Conservation (phyloP, 1,284 basidiomycete genomes). For the Coriolopsis trogii region DNA sequence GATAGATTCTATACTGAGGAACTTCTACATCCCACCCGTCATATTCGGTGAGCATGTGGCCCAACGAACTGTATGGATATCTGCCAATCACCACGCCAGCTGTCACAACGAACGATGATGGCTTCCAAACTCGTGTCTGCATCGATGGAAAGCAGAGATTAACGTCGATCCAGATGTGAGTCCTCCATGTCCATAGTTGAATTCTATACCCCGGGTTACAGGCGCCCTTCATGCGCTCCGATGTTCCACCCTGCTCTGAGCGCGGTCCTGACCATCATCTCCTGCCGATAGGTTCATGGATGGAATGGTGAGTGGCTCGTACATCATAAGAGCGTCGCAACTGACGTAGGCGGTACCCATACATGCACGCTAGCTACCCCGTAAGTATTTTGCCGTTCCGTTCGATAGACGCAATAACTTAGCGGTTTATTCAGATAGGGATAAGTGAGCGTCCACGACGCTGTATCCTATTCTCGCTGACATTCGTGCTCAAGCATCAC, state of each 20-base stretch:
- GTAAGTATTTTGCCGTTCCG: constrained; percentile 16
- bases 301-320: constrained; percentile 53
- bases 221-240: too few species aligned
- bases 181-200: too few species aligned
- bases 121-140: constrained; percentile 63
- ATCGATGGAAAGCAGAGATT: constrained; percentile 82
- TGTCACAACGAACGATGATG: constrained; percentile 54
- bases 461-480: neutral
- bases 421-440: constrained; percentile 47
- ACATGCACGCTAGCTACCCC: constrained; percentile 26
- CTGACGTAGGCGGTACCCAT: neutral
- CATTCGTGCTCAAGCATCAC: constrained; percentile 34
- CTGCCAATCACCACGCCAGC: constrained; percentile 33
- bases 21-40: constrained; percentile 55
- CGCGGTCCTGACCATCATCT: neutral
- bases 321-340: neutral
- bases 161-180: constrained; percentile 68
- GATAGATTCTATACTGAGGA: constrained; percentile 45
- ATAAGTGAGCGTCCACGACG: constrained; percentile 46
- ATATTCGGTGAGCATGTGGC: constrained; percentile 57
- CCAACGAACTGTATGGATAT: neutral
- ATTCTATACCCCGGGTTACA: too few species aligned
- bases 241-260: too few species aligned
- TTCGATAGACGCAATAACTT: neutral
- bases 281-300: constrained; percentile 60